phyloP scores from a whole-genome alignment of 2,329 filamentous ascomycete genomes.

The Cladophialophora carrionii region DNA sequence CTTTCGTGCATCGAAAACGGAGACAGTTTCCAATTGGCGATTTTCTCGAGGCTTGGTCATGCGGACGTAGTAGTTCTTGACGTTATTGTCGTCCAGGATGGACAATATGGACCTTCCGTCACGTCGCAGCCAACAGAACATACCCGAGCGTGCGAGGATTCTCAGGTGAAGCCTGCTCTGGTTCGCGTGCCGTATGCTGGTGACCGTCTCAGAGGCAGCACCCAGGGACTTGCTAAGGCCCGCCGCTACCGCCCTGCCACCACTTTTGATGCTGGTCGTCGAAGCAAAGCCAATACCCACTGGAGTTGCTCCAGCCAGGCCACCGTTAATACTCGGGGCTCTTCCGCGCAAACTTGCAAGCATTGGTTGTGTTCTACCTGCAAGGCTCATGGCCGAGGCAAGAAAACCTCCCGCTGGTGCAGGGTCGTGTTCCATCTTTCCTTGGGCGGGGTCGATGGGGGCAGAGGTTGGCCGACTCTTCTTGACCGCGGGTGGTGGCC shows the following conservation, averaged over 20 bases:
- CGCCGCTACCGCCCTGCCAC: conserved; percentile 54
- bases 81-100: conserved; percentile 50
- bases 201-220: conserved; percentile 54
- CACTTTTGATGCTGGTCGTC: conserved; percentile 51
- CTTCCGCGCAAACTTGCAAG: conserved; percentile 67
- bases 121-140: conserved; percentile 52
- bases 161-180: conserved; percentile 54
- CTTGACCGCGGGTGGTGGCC: conserved; percentile 68
- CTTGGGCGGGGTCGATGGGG: conserved; percentile 41
- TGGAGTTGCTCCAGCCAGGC: conserved; percentile 48
- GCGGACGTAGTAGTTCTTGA: conserved; percentile 41
- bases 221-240: conserved; percentile 56
- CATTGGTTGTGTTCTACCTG: conserved; percentile 64
- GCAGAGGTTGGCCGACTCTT: conserved; percentile 49
- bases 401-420: conserved; percentile 59
- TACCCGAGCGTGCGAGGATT: conserved; percentile 48
- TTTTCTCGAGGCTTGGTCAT: conserved; percentile 38
- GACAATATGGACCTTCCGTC: conserved; percentile 48
- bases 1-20: conserved; percentile 38
- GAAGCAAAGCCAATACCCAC: conserved; percentile 50
- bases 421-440: conserved; percentile 48
- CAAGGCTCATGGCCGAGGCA: conserved; percentile 70
- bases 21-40: conserved; percentile 46
- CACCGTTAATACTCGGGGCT: conserved; percentile 52
- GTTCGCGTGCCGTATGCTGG: conserved; percentile 53